Base-by-base conservation (phyloP, 768 basidiomycete genomes). In the Xerocomellus amylosporus region DNA sequence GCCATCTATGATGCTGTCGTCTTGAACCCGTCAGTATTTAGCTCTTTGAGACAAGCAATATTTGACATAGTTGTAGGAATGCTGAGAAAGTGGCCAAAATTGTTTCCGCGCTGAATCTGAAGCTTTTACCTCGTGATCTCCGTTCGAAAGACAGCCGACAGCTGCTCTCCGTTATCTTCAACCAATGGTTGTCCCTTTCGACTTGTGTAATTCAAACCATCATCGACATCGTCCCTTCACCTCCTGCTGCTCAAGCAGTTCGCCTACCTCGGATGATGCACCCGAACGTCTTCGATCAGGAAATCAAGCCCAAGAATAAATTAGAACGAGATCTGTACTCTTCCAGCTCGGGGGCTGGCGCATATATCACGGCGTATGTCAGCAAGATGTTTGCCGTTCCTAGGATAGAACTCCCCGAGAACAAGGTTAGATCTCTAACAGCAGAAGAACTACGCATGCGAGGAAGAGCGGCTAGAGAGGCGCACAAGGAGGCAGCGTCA, bases 381-480 rank as follows among this genome's bases (percentile, higher is more conserved):
- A 96, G 92, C 79, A 99, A 98, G 71, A 99, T 98, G 96, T 98
- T 98, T 65, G 93, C 94, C 1, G 87, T 98, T 0, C 73, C 84
- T n/a, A 73, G 71, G 20, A 82, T 82, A 51, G 88, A 94, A 45
- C 74, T 99, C 22, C 96, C 96, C 0, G 90, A 94, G 66, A 86
- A 89, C 70, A 92, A 90, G 72, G 84, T 84, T 64, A 86, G 78
- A 61, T 75, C 80, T 17, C 63, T 91, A 44, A 91, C 88, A 0
- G 88, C 90, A 0, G 93, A 95, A 34, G 90, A 96, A 64, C 85
- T 95, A 83, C 79, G 90, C 19, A 73, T 74, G 10, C 77, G 79
- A 54, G 88, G 86, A 1, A 76, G 76, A 58, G 85, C 82, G 38
- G 75, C 78, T 2, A 79, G 79, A 63, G 78, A 76, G 45, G 69